Evolutionary conservation across 345 rosid species (phyloP).

Genomic region (Arabis hirsuta): DNA sequence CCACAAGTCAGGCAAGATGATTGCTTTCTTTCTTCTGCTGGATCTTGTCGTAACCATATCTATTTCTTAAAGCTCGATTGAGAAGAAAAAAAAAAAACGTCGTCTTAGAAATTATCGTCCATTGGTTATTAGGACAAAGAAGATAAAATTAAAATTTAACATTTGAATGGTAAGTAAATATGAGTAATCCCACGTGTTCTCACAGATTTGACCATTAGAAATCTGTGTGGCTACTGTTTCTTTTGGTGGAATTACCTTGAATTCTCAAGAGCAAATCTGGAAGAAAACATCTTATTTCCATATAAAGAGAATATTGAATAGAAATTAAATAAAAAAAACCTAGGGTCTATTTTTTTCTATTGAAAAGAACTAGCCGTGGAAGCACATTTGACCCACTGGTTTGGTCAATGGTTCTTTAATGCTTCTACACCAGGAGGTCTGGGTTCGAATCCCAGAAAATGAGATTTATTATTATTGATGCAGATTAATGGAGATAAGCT

Average conservation of each 20-base stretch:
- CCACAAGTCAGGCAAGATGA: conserved; percentile 26
- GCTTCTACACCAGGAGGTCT: too few species aligned
- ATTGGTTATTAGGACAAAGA: conserved; percentile 1
- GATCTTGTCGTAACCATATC: conserved; percentile 2
- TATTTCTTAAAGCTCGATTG: background rate
- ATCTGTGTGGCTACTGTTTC: background rate
- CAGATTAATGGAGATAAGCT: too few species aligned
- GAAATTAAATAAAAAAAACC: background rate
- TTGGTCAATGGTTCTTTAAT: too few species aligned
- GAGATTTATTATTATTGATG: too few species aligned
- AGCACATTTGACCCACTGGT: too few species aligned
- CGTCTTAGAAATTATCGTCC: background rate
- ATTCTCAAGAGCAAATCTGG: background rate
- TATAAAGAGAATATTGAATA: background rate
- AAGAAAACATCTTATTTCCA: background rate
- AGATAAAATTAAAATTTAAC: background rate
- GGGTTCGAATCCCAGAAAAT: too few species aligned
- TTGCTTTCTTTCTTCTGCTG: background rate
- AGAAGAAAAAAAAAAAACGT: background rate
- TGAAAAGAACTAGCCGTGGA: too few species aligned
- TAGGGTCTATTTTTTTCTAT: too few species aligned
- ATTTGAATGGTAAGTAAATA: background rate
- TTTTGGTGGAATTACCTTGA: background rate
- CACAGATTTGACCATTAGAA: background rate
- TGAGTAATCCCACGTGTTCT: background rate